Base-by-base conservation (phyloP, 768 basidiomycete species). In the Sporobolomyces roseus region DNA sequence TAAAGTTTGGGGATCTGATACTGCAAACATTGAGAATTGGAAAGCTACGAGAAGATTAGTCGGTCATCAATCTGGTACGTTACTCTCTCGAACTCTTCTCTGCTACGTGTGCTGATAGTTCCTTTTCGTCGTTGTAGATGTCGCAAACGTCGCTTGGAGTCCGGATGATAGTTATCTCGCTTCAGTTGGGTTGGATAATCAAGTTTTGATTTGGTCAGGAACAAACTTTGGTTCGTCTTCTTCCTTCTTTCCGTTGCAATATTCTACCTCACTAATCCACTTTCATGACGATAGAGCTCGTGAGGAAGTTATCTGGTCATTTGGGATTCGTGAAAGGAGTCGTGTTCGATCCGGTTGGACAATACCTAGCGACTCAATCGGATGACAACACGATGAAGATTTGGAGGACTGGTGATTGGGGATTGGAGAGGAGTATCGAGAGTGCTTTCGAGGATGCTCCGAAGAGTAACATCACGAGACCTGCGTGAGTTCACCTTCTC, bases 241-340 rank as follows among this genome's bases (percentile, higher is more conserved):
- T 30, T 10, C 9, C 33, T 43, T 25, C 23, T 35, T 3, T 52
- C 35, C n/a, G n/a, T n/a, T n/a, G n/a, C n/a, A n/a, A n/a, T n/a
- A n/a, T n/a, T n/a, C n/a, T n/a, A n/a, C n/a, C n/a, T n/a, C n/a
- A n/a, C n/a, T n/a, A n/a, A n/a, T 36, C 53, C 35, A 25, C 36
- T n/a, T 49, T 19, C 66, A 6, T 23, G 45, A 35, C 35, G 16
- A 33, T 76, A 96, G 93, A 93, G 74, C 87, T 89, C 17, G 78
- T 97, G 63, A 83, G 84, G 45, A 90, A 88, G 78, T 84, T 99
- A 9, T 89, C 90, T 66, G 85, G 85, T 65, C 96, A 98, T 76
- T 87, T 91, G 75, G 94, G 93, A 3, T 97, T 97, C 78, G 93
- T 99, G 75, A 98, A 99, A 79, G 96, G 96, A 66, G 91, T 99